Evolutionary conservation across 805 yeast species (phyloP).

Genomic region (Dipodascopsis uninucleata): DNA sequence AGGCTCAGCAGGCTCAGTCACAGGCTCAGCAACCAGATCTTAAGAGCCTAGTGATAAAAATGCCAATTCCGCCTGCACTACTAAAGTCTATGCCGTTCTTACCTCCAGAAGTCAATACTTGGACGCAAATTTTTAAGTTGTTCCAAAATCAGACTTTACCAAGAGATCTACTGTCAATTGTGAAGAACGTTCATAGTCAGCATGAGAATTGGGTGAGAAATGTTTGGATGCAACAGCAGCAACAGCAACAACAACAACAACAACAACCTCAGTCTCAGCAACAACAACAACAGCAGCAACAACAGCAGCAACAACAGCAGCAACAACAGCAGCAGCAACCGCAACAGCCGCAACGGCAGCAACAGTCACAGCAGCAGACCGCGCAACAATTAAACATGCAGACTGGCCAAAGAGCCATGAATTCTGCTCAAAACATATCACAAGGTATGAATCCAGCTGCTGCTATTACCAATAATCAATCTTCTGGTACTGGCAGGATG

Average conservation of each 20-base stretch:
- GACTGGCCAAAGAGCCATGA: no score
- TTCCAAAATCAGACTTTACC: constrained; percentile 57
- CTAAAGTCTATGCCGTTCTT: constrained; percentile 66
- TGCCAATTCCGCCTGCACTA: constrained; percentile 69
- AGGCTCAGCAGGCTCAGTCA: constrained; percentile 12
- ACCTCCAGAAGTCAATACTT: constrained; percentile 74
- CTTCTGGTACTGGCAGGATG: no score
- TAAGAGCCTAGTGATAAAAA: constrained; percentile 46
- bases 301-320: constrained; percentile 9
- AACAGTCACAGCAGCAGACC: constrained; percentile 1
- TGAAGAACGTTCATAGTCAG: constrained; percentile 59
- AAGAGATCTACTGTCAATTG: constrained; percentile 52
- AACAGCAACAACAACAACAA: constrained; percentile 10
- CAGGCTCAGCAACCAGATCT: constrained; percentile 21
- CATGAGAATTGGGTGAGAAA: constrained; percentile 32
- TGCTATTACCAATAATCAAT: no score
- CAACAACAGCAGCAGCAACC: constrained; percentile 7
- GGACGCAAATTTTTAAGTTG: constrained; percentile 72
- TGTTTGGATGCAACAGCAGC: constrained; percentile 8
- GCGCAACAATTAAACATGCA: no score
- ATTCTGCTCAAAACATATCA: no score
- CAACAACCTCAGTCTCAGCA: constrained; percentile 13
- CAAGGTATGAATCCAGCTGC: no score
- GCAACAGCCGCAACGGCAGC: constrained; percentile 3
- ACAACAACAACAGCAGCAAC: constrained; percentile 7